These are phyloP conservation scores for Pyrrhoderma noxium DNA, from an alignment of 1,284 basidiomycete species.

Conservation along the genomic window DNA sequence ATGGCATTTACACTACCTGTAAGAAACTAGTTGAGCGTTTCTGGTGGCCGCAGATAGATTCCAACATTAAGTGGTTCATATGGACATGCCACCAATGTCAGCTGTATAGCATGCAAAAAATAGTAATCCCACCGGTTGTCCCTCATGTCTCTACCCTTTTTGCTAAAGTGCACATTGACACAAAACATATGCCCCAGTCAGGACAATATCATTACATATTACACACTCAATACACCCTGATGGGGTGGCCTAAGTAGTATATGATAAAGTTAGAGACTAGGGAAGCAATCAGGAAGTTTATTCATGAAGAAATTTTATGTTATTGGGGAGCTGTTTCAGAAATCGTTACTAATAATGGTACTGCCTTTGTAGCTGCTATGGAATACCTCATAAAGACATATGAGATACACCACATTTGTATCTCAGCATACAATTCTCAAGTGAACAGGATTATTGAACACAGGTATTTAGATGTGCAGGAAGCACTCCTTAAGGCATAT, in stretches of 20 bases:
- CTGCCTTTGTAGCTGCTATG: constrained; percentile 14
- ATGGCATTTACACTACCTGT: constrained; percentile 20
- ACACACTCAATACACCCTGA: constrained; percentile 21
- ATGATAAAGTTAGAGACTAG: constrained; percentile 20
- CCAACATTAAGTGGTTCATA: constrained; percentile 29
- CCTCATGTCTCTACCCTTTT: constrained; percentile 27
- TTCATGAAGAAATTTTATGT: constrained; percentile 27
- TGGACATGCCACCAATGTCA: constrained; percentile 34
- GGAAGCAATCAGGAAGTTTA: constrained; percentile 20
- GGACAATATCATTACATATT: constrained; percentile 26
- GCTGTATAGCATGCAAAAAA: neutral
- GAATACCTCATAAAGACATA: constrained; percentile 13
- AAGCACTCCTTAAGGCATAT: constrained; percentile 16
- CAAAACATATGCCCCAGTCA: constrained; percentile 25
- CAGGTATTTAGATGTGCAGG: constrained; percentile 11
- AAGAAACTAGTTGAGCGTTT: constrained; percentile 17
- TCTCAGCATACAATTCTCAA: constrained; percentile 19
- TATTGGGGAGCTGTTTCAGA: constrained; percentile 25
- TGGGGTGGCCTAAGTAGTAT: constrained; percentile 22
- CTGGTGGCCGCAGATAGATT: constrained; percentile 26
- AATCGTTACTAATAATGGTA: constrained; percentile 30
- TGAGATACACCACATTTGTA: constrained; percentile 17
- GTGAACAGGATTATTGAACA: constrained; percentile 19
- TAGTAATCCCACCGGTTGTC: constrained; percentile 29
- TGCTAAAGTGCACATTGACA: constrained; percentile 27